These are phyloP conservation scores for Collybia nuda DNA, from an alignment of 768 basidiomycete genomes.

Conservation along the genomic window DNA sequence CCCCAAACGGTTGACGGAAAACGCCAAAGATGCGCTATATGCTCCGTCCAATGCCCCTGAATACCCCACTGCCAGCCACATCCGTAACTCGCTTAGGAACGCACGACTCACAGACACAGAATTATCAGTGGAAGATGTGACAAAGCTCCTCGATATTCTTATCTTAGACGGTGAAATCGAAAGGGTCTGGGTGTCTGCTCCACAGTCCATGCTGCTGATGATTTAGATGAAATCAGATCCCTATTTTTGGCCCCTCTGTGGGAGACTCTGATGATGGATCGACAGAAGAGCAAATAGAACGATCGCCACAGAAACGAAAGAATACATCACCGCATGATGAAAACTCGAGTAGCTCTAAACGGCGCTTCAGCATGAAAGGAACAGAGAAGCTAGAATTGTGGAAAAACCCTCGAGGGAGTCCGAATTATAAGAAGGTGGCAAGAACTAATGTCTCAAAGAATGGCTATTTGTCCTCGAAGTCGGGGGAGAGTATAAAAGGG, in stretches of 20 bases:
- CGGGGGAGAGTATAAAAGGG: slow-evolving; percentile 27
- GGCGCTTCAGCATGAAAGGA: slow-evolving; percentile 30
- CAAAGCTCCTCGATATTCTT: slow-evolving; percentile 90
- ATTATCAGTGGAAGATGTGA: slow-evolving; percentile 83
- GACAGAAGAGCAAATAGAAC: slow-evolving; percentile 30
- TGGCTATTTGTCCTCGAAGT: slow-evolving; percentile 4
- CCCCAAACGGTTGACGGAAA: slow-evolving; percentile 57
- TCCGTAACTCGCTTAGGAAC: slow-evolving; percentile 72
- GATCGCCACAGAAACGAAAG: slow-evolving; percentile 35
- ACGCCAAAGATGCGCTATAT: slow-evolving; percentile 60
- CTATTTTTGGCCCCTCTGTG: slow-evolving; percentile 53
- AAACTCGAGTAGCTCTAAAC: slow-evolving; percentile 26
- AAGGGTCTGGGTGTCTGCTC: slow-evolving; percentile 43
- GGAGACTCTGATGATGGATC: slow-evolving; percentile 49
- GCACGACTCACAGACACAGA: slow-evolving; percentile 81
- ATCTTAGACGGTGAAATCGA: slow-evolving; percentile 92
- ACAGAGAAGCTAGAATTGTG: slow-evolving; percentile 26
- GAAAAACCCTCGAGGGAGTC: slow-evolving; percentile 27
- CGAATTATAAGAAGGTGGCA: slow-evolving; percentile 41
- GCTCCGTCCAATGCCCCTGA: slow-evolving; percentile 71
- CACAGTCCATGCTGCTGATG: neutral
- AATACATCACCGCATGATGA: slow-evolving; percentile 26
- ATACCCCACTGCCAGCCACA: slow-evolving; percentile 79
- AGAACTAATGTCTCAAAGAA: slow-evolving; percentile 22
- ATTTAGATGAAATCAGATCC: slow-evolving; percentile 38